Evolutionary conservation across 352 stramenopile genomes (phyloP).

Genomic region (Pythium aristosporum): DNA sequence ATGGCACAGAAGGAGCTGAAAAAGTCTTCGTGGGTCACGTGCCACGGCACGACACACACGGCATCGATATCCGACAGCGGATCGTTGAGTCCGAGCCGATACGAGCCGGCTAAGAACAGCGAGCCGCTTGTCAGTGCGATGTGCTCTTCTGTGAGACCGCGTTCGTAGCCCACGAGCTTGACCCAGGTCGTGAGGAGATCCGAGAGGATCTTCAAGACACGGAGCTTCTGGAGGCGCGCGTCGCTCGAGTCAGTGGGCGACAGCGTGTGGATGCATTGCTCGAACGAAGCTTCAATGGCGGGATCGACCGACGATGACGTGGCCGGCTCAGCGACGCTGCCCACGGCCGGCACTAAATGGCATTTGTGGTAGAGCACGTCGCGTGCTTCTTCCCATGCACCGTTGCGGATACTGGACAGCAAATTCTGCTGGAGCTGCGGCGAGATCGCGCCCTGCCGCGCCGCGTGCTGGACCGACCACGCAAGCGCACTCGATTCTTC

Average conservation of each 20-base stretch:
- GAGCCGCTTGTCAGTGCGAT: slow-evolving; percentile 73
- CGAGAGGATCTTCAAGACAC: slow-evolving; percentile 68
- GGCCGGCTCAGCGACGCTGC: slow-evolving; percentile 52
- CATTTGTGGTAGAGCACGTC: slow-evolving; percentile 86
- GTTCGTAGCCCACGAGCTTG: slow-evolving; percentile 66
- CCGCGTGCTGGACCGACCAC: slow-evolving; percentile 74
- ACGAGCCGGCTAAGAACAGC: slow-evolving; percentile 86
- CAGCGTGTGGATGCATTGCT: slow-evolving; percentile 51
- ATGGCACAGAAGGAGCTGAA: slow-evolving; percentile 74
- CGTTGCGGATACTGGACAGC: slow-evolving; percentile 53
- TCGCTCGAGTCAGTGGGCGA: slow-evolving; percentile 48
- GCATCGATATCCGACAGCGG: slow-evolving; percentile 83
- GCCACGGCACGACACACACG: slow-evolving; percentile 77
- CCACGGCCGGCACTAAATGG: slow-evolving; percentile 71
- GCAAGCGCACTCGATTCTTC: slow-evolving; percentile 67
- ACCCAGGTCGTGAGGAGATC: slow-evolving; percentile 76
- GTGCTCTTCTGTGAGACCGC: slow-evolving; percentile 65
- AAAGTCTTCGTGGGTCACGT: slow-evolving; percentile 86
- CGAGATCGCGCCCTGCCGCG: slow-evolving; percentile 57
- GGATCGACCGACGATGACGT: slow-evolving; percentile 36
- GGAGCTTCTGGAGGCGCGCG: slow-evolving; percentile 64
- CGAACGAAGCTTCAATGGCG: slow-evolving; percentile 43
- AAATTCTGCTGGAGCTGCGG: slow-evolving; percentile 71
- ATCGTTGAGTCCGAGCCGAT: slow-evolving; percentile 80
- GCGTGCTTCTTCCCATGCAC: slow-evolving; percentile 60